Base-by-base conservation (phyloP, 1,139 yeast genomes). In the Yamadazyma songkhlaensis region DNA sequence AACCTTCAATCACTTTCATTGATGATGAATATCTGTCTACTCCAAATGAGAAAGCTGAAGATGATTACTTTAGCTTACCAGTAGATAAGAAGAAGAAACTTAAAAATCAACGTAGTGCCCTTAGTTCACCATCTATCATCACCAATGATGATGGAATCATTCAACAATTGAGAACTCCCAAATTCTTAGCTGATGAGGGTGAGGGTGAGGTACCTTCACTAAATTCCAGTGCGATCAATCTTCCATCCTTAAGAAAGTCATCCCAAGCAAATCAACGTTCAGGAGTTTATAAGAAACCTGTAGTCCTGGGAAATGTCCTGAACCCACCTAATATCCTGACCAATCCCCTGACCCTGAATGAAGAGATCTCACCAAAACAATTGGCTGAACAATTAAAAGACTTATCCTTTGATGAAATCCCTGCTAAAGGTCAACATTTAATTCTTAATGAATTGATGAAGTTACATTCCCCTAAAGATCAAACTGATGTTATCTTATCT, bases 361-460 rank as follows among this genome's bases (percentile, higher is more conserved):
- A 17, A 17, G 20, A 17, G 6, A 17, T 17, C 20, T 17, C 20
- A 4, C 20, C 54, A 34, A 65, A 56, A 39, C 68, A 68, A 38
- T 49, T 70, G 32, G 67, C 65, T 47, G 63, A 63, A 35, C 75
- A 70, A 45, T 50, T 51, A 56, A 70, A 49, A 47, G 69, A 55
- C 48, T 64, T 62, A 53, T 75, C 84, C 1, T 90, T 90, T 60
- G 85, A 87, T 54, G 92, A 86, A 43, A 63, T 92, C 15, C 96
- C 97, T 0, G 94, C 96, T 3, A 78, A 81, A 48, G 95, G 95
- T 0, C 98, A 92, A 59, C 96, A 90, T 57, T 61, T 90, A 35
- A 83, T 92, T 35, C 65, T 92, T 46, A 90, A 92, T 55, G 96
- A 89, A 47, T 66, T 92, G 48, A 89, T 92, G 95, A 64, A 64